A percentile compares a stretch with the other conserved stretches of the same genome.
phyloP scores from a whole-genome alignment of 805 yeast genomes.

The Starmerella cellae region DNA sequence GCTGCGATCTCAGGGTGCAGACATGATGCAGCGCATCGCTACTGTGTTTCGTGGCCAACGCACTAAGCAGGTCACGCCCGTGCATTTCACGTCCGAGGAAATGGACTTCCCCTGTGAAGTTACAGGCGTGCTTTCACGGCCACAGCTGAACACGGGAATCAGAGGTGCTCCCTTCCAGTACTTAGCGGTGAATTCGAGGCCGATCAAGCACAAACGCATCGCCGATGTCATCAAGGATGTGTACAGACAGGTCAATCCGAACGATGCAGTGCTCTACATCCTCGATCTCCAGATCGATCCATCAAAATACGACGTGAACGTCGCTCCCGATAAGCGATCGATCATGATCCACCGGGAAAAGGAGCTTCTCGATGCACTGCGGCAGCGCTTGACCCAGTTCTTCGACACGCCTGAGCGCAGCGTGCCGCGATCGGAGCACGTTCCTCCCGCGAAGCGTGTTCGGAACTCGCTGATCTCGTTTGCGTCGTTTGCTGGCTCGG shows the following conservation, averaged over 20 bases:
- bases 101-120: background rate
- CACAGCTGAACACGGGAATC: conserved; percentile 69
- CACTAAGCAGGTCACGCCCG: conserved; percentile 40
- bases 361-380: conserved; percentile 41
- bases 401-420: conserved; percentile 33
- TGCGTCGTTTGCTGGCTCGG: conserved; percentile 14
- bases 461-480: conserved; percentile 10
- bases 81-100: conserved; percentile 29
- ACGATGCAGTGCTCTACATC: conserved; percentile 61
- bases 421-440: conserved; percentile 25
- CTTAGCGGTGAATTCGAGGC: conserved; percentile 62
- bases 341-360: conserved; percentile 56
- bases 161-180: conserved; percentile 62
- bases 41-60: conserved; percentile 61
- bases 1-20: conserved; percentile 35
- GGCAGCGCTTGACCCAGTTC: conserved; percentile 36
- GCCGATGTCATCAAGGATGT: conserved; percentile 54
- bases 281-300: conserved; percentile 46
- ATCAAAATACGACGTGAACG: conserved; percentile 53
- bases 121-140: conserved; percentile 57
- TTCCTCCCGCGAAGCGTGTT: conserved; percentile 10
- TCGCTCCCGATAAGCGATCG: conserved; percentile 80
- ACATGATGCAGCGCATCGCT: conserved; percentile 39
- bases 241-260: conserved; percentile 55
- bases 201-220: conserved; percentile 46